phyloP scores from a whole-genome alignment of 768 basidiomycete genomes.

The Tulasnella calospora region DNA sequence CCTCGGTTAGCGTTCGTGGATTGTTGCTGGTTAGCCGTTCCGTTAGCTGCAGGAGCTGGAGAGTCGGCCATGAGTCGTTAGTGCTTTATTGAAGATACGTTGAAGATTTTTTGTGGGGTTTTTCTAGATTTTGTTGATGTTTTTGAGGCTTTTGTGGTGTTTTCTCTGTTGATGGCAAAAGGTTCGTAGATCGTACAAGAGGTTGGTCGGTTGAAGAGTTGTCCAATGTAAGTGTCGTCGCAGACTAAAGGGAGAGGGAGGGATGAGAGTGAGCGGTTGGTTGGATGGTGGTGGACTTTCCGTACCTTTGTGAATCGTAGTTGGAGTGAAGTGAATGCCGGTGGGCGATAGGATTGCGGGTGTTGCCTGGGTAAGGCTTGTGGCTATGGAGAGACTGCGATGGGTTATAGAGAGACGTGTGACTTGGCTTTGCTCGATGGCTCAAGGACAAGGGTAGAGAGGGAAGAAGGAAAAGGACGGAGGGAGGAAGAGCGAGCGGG shows the following conservation, averaged over 20 bases:
- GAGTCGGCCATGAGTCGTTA: conserved; percentile 21
- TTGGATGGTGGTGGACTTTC: background rate
- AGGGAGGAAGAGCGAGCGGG: background rate
- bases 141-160: conserved; percentile 17
- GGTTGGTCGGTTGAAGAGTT: conserved; percentile 8
- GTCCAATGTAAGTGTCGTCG: conserved; percentile 24
- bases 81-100: background rate
- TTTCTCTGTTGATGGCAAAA: conserved; percentile 18
- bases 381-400: conserved; percentile 23
- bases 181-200: conserved; percentile 21
- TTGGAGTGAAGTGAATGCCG: conserved; percentile 24
- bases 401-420: conserved; percentile 5
- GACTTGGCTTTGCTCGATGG: conserved; percentile 12
- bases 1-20: background rate
- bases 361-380: conserved; percentile 24
- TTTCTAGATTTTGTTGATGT: conserved; percentile 19
- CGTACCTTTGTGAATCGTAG: conserved; percentile 20
- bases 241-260: conserved; percentile 7
- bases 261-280: background rate
- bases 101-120: conserved; percentile 10
- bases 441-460: background rate
- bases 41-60: conserved; percentile 15
- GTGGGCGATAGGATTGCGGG: conserved; percentile 14
- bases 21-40: background rate
- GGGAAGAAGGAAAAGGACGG: background rate